Base-by-base conservation (phyloP, 129 eudicot species). In the Lactuca saligna region DNA sequence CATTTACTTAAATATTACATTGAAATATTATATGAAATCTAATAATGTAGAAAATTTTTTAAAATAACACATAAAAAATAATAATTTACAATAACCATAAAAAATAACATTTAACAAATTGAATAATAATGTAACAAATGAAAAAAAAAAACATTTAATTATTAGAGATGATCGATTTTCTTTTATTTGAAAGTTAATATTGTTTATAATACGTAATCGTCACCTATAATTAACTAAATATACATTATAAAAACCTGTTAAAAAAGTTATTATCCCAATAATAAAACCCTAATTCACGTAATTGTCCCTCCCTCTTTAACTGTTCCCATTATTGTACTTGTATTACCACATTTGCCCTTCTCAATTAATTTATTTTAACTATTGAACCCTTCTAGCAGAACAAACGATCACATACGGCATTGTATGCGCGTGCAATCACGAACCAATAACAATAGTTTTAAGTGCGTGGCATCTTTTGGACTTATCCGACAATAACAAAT, bases 391-490 rank as follows among this genome's bases (percentile, higher is more conserved):
- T 16, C 17, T 53, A 44, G 20, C 46, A 66, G 10, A 51, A 3
- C 10, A 46, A 31, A 3, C 20, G 9, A 25, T 6, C 8, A 6
- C 64, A n/a, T 3, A 20, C 54, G 54, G 69, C 20, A 11, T 3
- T 34, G 0, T 0, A 0, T 0, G 16, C 8, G 69, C 69, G 69
- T 68, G 57, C 0, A 25, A 0, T 0, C 63, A 75, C 80, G 75
- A 0, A 51, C 69, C 63, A 68, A 68, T 60, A 0, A 0, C 0
- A 29, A 4, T 0, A 3, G 5, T 1, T 31, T n/a, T 60, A 68
- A 60, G 80, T 75, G 80, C 74, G 80, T 55, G 68, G 69, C 80
- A 50, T 68, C 69, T 67, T 75, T 58, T 66, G 74, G 74, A 58
- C 79, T 34, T 58, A 58, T 75, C 54, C 32, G 61, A 42, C 53